phyloP scores from a whole-genome alignment of 2,329 filamentous ascomycete species.

The Colletotrichum ledebouriae region DNA sequence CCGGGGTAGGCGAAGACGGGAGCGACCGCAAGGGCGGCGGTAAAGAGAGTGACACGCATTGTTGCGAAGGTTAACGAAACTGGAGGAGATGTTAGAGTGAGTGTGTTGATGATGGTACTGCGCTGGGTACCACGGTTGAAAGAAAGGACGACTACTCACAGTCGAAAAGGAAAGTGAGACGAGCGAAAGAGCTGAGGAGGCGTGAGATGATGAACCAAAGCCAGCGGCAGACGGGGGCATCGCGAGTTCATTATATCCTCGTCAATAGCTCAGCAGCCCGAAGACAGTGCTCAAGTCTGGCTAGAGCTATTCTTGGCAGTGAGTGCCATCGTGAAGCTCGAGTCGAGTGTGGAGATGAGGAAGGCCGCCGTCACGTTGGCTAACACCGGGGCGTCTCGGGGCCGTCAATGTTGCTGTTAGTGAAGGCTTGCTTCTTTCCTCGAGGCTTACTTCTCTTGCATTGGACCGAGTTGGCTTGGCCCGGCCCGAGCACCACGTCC shows the following conservation, averaged over 20 bases:
- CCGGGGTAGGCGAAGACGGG: slow-evolving; percentile 41
- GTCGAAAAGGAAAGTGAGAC: slow-evolving; percentile 7
- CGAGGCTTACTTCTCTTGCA: slow-evolving; percentile 17
- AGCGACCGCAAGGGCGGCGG: slow-evolving; percentile 37
- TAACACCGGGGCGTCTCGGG: slow-evolving; percentile 25
- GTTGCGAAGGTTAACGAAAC: slow-evolving; percentile 45
- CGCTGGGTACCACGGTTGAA: not conserved
- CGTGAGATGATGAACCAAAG: slow-evolving; percentile 18
- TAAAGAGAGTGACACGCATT: slow-evolving; percentile 36
- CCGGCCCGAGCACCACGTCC: slow-evolving; percentile 14
- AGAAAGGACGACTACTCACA: slow-evolving; percentile 16
- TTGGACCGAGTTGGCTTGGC: slow-evolving; percentile 8
- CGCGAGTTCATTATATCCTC: slow-evolving; percentile 32
- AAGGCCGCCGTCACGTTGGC: slow-evolving; percentile 13
- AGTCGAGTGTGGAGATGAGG: slow-evolving; percentile 27
- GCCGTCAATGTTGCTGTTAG: slow-evolving; percentile 29
- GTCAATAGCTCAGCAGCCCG: not conserved
- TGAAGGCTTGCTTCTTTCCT: slow-evolving; percentile 18
- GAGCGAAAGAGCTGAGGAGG: slow-evolving; percentile 12
- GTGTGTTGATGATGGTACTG: not conserved
- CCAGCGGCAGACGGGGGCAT: slow-evolving; percentile 4
- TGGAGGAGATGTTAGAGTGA: not conserved
- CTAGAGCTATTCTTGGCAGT: slow-evolving; percentile 27
- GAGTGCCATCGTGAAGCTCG: slow-evolving; percentile 10
- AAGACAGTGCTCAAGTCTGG: not conserved